Evolutionary conservation across 2,329 filamentous ascomycete genomes (phyloP), one percentile per base, ranked within the genome.

Genomic region (Ilyonectria destructans): DNA sequence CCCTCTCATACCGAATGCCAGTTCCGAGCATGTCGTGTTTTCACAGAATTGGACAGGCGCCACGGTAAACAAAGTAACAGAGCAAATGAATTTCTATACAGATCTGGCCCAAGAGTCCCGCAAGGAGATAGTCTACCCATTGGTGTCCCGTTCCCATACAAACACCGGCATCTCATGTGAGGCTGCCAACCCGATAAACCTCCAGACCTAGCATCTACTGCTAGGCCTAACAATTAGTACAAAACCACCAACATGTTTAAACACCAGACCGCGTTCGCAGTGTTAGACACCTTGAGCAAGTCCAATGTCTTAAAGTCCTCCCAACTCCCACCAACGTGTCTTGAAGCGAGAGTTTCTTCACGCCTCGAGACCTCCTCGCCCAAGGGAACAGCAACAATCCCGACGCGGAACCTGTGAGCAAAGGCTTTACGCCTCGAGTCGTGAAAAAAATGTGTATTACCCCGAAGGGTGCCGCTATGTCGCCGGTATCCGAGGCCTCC

Each of bases 11-110:
- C 31, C 12, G 31, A 21, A 33, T 4, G 31, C 12, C n/a, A 35
- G 31, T 19, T 7, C n/a, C 8, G 17, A 4, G 10, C 29, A 13
- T 10, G 17, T 12, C 49, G 12, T 33, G 15, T 33, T 33, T 19
- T 52, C 26, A 15, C 49, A 46, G 17, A 43, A n/a, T 68, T 17
- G 40, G 62, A 13, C n/a, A 6, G 51, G 3, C 29, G 33, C 31
- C n/a, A 15, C 3, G n/a, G 13, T 35, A n/a, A 5, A 6, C 19
- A 35, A 35, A 35, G n/a, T 37, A 58, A 58, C 57, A 51, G 29
- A 51, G 45, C 31, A 49, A 59, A 40, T 59, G 23, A 40, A 59
- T 51, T 59, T 59, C 56, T 59, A 49, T 49, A 48, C 56, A 59
- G 29, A 37, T 21, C 17, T 54, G 31, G 31, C n/a, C 35, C 7